Evolutionary conservation across 306 rosid species (phyloP), one percentile per base, ranked within the genome.

Genomic region (Fragaria iinumae): DNA sequence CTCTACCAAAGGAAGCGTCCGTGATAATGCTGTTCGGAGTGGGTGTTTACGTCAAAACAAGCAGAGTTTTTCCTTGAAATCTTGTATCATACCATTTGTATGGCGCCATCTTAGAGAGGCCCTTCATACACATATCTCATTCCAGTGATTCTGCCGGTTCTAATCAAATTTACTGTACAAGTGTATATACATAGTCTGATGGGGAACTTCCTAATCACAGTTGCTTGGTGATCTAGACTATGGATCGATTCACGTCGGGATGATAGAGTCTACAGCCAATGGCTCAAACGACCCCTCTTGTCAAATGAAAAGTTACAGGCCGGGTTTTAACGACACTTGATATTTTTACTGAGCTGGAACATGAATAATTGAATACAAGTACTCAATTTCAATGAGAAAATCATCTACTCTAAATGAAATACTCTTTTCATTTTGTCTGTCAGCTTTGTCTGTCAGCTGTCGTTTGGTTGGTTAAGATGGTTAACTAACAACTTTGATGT

Each of bases 1-100:
- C 90, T 95, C 76, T 95, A 95, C 84, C 93, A 93, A 77, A 88
- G 92, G 83, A 86, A 80, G 88, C 97, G 92, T 56, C 91, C 76
- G 67, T 94, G 86, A 89, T 55, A 38, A 89, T 67, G 52, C 25
- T 7, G 38, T 11, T 27, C 11, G 0, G 67, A 43, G 45, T 56
- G 71, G 2, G 14, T 11, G 23, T 57, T 50, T 41, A 6, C 66
- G 45, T 39, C 11, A 62, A 56, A 8, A 9, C 68, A 52, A 67
- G 62, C 20, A 55, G 21, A 8, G 34, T 32, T 11, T 29, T 11
- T n/a, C 20, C 20, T 65, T 32, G 9, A 34, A 63, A 34, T 64
- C 69, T 32, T 64, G 65, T 43, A n/a, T 48, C 20, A 41, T 52
- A 41, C 20, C 60, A 73, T 34, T 67, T 76, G 32, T 65, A n/a